Conservation (phyloP, 192 early-diverging fungal species). For the Cetraspora pellucida region DNA sequence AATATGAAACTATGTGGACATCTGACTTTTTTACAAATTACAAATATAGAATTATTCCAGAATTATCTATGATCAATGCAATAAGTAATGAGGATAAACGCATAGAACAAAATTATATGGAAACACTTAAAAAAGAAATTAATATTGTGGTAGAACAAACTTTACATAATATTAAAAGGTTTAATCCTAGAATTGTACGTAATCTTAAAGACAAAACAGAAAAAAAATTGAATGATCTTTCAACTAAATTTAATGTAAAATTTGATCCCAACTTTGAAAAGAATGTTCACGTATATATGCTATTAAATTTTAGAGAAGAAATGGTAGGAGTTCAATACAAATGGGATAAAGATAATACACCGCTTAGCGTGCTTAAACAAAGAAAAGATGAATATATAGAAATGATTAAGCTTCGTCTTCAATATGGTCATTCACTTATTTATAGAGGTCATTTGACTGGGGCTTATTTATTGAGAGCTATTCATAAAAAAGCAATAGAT, state of each 20-base stretch:
- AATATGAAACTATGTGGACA: background rate
- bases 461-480: conserved; percentile 21
- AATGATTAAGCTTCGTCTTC: conserved; percentile 19
- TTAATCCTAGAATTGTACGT: conserved; percentile 6
- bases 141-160: background rate
- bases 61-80: background rate
- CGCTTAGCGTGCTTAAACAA: conserved; percentile 17
- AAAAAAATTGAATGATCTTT: background rate
- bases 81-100: no score
- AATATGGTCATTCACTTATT: conserved; percentile 12
- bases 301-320: conserved; percentile 21
- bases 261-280: background rate
- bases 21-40: background rate
- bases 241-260: background rate
- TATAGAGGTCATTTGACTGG: conserved; percentile 21
- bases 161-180: background rate
- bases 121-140: background rate
- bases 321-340: conserved; percentile 21
- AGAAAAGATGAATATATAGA: conserved; percentile 29
- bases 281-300: conserved; percentile 9
- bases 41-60: background rate
- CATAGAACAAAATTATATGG: background rate
- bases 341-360: conserved; percentile 28
- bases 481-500: conserved; percentile 20
- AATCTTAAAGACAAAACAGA: conserved; percentile 17